Base-by-base conservation (phyloP, 306 rosid species). In the Castanospermum australe region DNA sequence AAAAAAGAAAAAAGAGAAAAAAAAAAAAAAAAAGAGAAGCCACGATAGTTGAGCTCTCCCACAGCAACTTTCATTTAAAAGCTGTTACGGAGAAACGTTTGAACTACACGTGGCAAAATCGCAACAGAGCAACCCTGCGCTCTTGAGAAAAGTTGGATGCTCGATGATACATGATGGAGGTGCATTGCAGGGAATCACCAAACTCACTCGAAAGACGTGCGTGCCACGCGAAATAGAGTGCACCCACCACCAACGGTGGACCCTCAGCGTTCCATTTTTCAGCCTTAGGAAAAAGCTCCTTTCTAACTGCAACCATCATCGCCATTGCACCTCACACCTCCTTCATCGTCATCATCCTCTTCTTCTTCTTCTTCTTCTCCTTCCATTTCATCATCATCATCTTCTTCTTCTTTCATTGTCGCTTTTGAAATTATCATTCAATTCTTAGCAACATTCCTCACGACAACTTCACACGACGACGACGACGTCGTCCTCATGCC, bases 191-290 rank as follows among this genome's bases (percentile, higher is more conserved):
- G 47, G 32, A 77, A 76, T 20, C 66, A 82, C 22, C 22, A 39
- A 76, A 76, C 51, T 70, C 36, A 76, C 51, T 70, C 36, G 5
- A 73, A 41, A 85, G 79, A 80, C 79, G 80, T 85, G 83, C 56
- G 18, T 42, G 12, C 70, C 56, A 88, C 89, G 87, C 86, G 76
- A 82, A 39, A 50, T 76, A 6, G 42, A 70, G 64, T 47, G 72
- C 76, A 78, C 71, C 85, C 30, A 79, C 79, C 75, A 77, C 41
- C 77, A 24, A 22, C n/a, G 39, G 51, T 54, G 73, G 70, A 69
- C 86, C 81, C 82, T 68, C 76, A 21, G 17, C 22, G 56, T 24
- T 78, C 42, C 71, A 63, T 33, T 20, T 63, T 62, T 76, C 82
- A 77, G n/a, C 70, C 73, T 51, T 76, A 14, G 15, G 15, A 52